These are phyloP conservation scores for Diaporthe ilicicola DNA, from an alignment of 2,329 filamentous ascomycete species.

Conservation along the genomic window DNA sequence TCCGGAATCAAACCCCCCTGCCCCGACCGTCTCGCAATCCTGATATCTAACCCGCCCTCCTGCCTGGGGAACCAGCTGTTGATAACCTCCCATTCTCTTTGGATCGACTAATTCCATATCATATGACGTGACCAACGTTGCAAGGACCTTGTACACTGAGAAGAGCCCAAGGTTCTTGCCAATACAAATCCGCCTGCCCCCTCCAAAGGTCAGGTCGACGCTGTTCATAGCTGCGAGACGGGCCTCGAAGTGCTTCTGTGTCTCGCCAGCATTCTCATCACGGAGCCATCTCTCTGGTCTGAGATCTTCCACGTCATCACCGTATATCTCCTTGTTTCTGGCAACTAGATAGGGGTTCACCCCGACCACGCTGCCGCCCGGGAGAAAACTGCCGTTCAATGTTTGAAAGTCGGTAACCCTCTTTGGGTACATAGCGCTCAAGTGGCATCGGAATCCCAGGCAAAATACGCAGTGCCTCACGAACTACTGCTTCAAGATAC, in stretches of 20 bases:
- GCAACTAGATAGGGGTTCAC: constrained; percentile 82
- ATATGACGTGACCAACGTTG: constrained; percentile 69
- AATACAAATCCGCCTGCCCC: constrained; percentile 74
- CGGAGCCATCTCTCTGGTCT: constrained; percentile 73
- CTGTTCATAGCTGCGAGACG: constrained; percentile 72
- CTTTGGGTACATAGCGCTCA: constrained; percentile 38
- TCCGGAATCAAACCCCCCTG: not conserved
- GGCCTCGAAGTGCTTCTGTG: constrained; percentile 58
- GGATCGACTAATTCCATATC: constrained; percentile 50
- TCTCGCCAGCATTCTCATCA: constrained; percentile 43
- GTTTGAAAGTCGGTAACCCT: constrained; percentile 29
- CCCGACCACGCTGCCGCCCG: constrained; percentile 77
- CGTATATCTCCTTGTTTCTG: constrained; percentile 70
- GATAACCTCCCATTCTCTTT: not conserved
- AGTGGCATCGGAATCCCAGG: constrained; percentile 44
- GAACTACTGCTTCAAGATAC: constrained; percentile 49
- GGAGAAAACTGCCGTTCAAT: constrained; percentile 66
- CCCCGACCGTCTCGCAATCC: not conserved
- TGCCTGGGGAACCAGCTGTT: constrained; percentile 24
- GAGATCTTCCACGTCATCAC: constrained; percentile 68
- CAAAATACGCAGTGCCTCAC: constrained; percentile 50
- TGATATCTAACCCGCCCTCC: constrained; percentile 17
- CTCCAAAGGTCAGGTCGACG: constrained; percentile 76
- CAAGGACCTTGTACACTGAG: constrained; percentile 71
- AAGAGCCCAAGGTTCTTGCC: constrained; percentile 72